Evolutionary conservation across 306 rosid species (phyloP), one percentile per base, ranked within the genome.

Genomic region (Carpinus viminea): DNA sequence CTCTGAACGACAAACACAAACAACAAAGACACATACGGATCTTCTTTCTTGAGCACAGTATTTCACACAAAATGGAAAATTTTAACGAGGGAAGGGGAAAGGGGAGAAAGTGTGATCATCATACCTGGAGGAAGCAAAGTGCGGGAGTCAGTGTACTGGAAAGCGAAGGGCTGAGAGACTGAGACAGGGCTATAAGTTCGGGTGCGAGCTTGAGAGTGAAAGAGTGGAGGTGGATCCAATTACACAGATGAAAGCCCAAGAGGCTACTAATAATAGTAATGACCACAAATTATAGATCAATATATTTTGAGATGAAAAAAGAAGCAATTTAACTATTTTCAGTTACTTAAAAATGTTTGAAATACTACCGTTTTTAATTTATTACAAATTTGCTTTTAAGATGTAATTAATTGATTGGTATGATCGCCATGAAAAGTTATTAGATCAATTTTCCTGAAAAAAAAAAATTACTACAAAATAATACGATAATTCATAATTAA

Each of bases 51-150:
- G 47, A 57, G 74, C 31, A 57, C 28, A 70, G 13, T 47, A 83
- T 31, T 78, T 31, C 62, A 78, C 4, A 52, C 8, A n/a, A 57
- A 15, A 60, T 48, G 60, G 26, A 47, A 82, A 79, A 72, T 61
- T 41, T 60, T 54, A 79, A 65, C 31, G 60, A 74, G 38, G 9
- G 26, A 38, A 77, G n/a, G 1, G 18, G 36, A 43, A 1, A 16
- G 53, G 26, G 15, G 72, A 74, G 57, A 31, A 80, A 62, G 28
- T 41, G 51, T 12, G n/a, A 41, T 38, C 17, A 41, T 38, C 17
- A 26, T 78, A 83, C 87, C 89, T 55, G 83, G 68, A 78, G 17
- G 17, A 74, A 68, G 70, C 66, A 26, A 64, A 71, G 57, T 10
- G 5, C 26, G 65, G 43, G 59, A 70, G 31, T 55, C 47, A 47